Evolutionary conservation across 768 basidiomycete species (phyloP).

Genomic region (Hericium rajendrae): DNA sequence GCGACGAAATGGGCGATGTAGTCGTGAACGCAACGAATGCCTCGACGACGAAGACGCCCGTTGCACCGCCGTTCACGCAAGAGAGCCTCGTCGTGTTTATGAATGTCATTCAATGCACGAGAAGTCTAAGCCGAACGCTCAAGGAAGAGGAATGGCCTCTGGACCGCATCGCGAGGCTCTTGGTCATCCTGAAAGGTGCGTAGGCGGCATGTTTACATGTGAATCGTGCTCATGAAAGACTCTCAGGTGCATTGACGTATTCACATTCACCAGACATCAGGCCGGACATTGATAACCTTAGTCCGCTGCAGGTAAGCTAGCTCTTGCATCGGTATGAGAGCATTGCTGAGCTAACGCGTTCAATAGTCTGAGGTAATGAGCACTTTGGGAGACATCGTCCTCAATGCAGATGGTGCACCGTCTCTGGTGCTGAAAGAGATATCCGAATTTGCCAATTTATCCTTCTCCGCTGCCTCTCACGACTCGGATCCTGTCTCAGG

Average conservation of each 20-base stretch:
- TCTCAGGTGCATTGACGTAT: slow-evolving; percentile 67
- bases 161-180: slow-evolving; percentile 53
- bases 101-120: slow-evolving; percentile 54
- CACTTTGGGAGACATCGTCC: slow-evolving; percentile 57
- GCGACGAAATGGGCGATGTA: slow-evolving; percentile 54
- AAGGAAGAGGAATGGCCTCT: slow-evolving; percentile 58
- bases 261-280: slow-evolving; percentile 76
- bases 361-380: slow-evolving; percentile 61
- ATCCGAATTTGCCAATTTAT: slow-evolving; percentile 77
- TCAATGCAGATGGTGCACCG: slow-evolving; percentile 48
- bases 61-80: slow-evolving; percentile 53
- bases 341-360: background rate
- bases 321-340: background rate
- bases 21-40: slow-evolving; percentile 25
- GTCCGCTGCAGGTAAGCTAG: slow-evolving; percentile 61
- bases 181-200: slow-evolving; percentile 69
- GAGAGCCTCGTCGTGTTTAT: slow-evolving; percentile 80
- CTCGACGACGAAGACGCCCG: slow-evolving; percentile 2
- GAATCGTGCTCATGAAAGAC: background rate
- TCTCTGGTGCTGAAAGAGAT: slow-evolving; percentile 77
- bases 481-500: slow-evolving; percentile 23
- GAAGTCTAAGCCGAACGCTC: slow-evolving; percentile 37
- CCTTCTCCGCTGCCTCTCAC: slow-evolving; percentile 77
- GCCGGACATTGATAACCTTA: slow-evolving; percentile 75
- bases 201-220: background rate